Evolutionary conservation across 176 grass and related monocot genomes (phyloP).

Genomic region (Carex pumila): DNA sequence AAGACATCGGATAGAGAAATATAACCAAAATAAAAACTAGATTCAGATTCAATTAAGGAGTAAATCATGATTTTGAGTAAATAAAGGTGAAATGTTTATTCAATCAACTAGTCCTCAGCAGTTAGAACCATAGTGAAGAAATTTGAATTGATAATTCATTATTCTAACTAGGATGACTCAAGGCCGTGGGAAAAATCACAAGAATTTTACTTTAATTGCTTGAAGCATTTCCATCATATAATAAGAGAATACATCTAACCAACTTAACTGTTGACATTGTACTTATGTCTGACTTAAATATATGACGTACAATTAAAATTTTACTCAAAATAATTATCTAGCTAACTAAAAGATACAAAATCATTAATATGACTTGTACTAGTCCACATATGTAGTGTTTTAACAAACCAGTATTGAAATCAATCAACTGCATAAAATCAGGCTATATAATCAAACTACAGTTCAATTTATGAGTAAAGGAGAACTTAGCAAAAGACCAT

Average conservation of each 20-base stretch:
- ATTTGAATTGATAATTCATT: background rate
- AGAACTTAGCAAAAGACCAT: background rate
- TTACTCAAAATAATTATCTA: background rate
- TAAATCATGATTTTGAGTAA: constrained; percentile 10
- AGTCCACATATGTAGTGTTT: background rate
- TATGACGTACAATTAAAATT: background rate
- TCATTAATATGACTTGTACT: background rate
- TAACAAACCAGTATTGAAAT: background rate
- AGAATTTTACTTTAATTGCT: background rate
- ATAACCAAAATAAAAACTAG: constrained; percentile 3
- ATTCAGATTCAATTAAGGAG: constrained; percentile 16
- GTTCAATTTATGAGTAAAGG: background rate
- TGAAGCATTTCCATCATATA: background rate
- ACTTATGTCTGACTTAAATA: constrained; percentile 13
- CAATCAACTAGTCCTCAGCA: background rate
- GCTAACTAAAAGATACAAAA: constrained; percentile 8
- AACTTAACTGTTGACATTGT: background rate
- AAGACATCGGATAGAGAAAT: background rate
- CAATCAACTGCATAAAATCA: background rate
- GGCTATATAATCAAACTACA: background rate
- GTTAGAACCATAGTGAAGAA: constrained; percentile 16
- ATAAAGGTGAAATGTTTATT: background rate
- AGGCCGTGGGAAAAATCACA: background rate
- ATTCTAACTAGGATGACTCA: background rate
- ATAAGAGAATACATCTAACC: background rate